These are phyloP conservation scores for Gynostemma pentaphyllum DNA, from an alignment of 306 rosid genomes.

Conservation along the genomic window DNA sequence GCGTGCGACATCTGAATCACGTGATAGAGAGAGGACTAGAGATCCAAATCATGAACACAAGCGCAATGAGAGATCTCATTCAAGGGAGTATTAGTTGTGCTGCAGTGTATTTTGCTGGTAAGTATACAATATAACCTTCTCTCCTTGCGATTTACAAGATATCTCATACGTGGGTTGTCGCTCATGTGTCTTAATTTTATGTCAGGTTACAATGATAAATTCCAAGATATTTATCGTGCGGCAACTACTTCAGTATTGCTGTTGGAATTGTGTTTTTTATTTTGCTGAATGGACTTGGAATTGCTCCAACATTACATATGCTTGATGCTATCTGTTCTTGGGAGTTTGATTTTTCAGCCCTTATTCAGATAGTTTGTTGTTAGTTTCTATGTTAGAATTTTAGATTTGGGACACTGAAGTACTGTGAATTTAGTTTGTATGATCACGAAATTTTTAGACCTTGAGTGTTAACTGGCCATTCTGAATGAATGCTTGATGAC, in stretches of 20 bases:
- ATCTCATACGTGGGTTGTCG: neutral
- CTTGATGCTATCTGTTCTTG: neutral
- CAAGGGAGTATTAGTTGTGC: constrained; percentile 40
- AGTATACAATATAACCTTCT: neutral
- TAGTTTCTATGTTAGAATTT: neutral
- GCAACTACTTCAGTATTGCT: neutral
- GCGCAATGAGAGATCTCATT: constrained; percentile 59
- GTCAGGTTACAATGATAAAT: neutral
- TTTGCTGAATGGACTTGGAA: neutral
- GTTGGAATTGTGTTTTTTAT: neutral
- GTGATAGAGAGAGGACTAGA: constrained; percentile 51
- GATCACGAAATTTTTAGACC: neutral
- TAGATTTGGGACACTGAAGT: neutral
- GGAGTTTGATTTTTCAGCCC: neutral
- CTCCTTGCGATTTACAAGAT: too few species aligned
- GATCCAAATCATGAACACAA: constrained; percentile 51
- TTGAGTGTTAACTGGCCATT: neutral
- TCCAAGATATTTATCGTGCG: neutral
- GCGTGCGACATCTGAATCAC: constrained; percentile 45
- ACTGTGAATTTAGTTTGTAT: neutral
- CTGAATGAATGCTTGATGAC: neutral
- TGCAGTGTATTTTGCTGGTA: neutral
- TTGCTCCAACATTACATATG: neutral
- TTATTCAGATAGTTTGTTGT: constrained; percentile 1
- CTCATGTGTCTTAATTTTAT: neutral